A percentile compares a stretch with the other conserved stretches of the same genome.
Evolutionary conservation across 306 rosid genomes (phyloP).

Genomic region (Vigna hirtella): DNA sequence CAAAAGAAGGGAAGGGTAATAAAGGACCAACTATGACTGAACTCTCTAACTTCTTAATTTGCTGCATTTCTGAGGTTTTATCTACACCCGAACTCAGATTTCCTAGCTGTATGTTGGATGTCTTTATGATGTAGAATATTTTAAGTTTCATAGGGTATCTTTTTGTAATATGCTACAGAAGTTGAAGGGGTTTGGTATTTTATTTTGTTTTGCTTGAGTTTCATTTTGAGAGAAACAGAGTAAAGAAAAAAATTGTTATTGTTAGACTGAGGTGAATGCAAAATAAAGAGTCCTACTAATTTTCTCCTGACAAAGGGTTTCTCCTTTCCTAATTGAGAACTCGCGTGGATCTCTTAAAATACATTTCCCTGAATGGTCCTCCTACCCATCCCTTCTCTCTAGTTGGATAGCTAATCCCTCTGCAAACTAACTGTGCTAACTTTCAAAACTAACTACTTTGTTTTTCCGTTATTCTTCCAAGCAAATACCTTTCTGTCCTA

Average conservation of each 20-base stretch:
- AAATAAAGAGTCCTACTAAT: neutral
- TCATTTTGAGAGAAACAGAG: neutral
- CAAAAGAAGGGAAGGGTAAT: constrained; percentile 6
- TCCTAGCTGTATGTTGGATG: neutral
- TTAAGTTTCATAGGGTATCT: neutral
- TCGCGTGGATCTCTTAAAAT: too few species aligned
- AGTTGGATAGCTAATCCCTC: neutral
- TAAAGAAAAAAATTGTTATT: neutral
- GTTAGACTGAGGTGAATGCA: neutral
- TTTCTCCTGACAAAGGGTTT: neutral
- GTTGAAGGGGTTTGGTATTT: neutral
- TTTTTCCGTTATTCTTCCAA: neutral
- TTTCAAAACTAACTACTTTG: neutral
- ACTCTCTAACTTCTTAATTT: neutral
- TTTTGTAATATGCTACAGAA: neutral
- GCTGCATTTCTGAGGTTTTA: constrained; percentile 16
- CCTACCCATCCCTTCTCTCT: neutral
- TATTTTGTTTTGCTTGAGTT: neutral
- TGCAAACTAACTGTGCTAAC: neutral
- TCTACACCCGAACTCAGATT: neutral
- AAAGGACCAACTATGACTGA: neutral
- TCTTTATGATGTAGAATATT: neutral
- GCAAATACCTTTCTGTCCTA: neutral
- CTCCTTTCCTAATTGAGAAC: too few species aligned
- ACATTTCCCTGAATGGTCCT: neutral